Evolutionary conservation across 371 early-diverging fungal species (phyloP), one percentile per base, ranked within the genome.

Genomic region (Nosema muscidifuracis): DNA sequence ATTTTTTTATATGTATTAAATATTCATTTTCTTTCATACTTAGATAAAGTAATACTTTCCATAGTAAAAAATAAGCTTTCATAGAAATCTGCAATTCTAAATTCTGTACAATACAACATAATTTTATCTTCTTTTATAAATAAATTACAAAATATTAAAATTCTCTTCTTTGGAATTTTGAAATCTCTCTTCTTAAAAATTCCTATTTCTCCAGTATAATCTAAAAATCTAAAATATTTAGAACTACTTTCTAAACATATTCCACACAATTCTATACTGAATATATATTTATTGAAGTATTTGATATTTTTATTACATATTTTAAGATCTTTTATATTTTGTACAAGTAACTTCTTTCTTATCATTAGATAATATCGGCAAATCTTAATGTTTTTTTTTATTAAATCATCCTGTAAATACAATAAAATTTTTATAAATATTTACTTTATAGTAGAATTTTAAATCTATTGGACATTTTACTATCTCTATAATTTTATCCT

Each of bases 21-120:
- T n/a, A n/a, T n/a, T n/a, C n/a, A n/a, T n/a, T n/a, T n/a, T n/a
- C n/a, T n/a, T n/a, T n/a, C n/a, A n/a, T n/a, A n/a, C n/a, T n/a
- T n/a, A n/a, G n/a, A n/a, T 40, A 47, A 47, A 4, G 50, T 12
- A 7, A 47, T 12, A 20, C 22, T 47, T 34, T 71, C 71, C n/a
- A 63, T 47, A 26, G 51, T 53, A 53, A 63, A 63, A 42, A 71
- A 71, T 34, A 71, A 50, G 4, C 43, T 44, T 40, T 63, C 71
- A 55, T 38, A 71, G 4, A 71, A 40, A 33, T 63, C 61, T 42
- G 42, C 16, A 16, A 13, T 55, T 31, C 30, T 43, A 55, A 47
- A 53, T 30, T 51, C 51, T 20, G 38, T 62, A 20, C 71, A 71
- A 15, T 24, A 42, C 18, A 71, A 38, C 7, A 13, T 18, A 0